Evolutionary conservation across 352 stramenopile species (phyloP), one percentile per base, ranked within the genome.

Genomic region (Elongisporangium senticosum): DNA sequence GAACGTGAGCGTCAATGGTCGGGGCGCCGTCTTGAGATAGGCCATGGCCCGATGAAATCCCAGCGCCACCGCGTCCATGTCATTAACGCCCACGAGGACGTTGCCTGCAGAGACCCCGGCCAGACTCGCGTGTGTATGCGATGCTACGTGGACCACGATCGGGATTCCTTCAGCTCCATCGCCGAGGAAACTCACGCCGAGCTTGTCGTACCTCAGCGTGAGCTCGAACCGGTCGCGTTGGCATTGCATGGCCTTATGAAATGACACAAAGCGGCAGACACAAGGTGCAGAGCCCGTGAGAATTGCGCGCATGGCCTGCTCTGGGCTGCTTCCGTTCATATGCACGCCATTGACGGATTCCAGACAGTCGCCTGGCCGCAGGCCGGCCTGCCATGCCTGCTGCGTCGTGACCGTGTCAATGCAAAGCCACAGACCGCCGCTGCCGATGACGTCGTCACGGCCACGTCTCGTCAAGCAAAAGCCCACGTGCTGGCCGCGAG

Each of bases 51-150:
- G 43, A 3, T 58, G 58, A 0, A 90, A 63, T n/a, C 77, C 74
- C 51, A 69, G 59, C 5, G 72, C 55, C 19, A 86, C 58, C 21
- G 77, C 56, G n/a, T 81, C 75, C 20, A 77, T 65, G 20, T 69
- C 72, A 43, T 90, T 86, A 10, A 87, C 76, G 28, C 69, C 76
- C 13, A 83, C 68, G 15, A 88, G 68, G 24, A 87, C 60, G 26
- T 90, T 78, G 2, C 80, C 76, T 2, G 76, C 53, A 7, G 53
- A 71, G 51, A 77, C 50, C 0, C 60, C 61, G 51, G 50, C 28
- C 13, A 55, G 15, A 37, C 39, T 55, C 37, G 14, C 37, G 17
- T 58, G 37, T 37, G 49, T 26, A 7, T 40, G 11, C 17, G 22
- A 56, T 19, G 59, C 47, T 43, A 83, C 56, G 21, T 67, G 59